Base-by-base conservation (phyloP, 1,139 yeast species). In the Debaryomyces singareniensis region DNA sequence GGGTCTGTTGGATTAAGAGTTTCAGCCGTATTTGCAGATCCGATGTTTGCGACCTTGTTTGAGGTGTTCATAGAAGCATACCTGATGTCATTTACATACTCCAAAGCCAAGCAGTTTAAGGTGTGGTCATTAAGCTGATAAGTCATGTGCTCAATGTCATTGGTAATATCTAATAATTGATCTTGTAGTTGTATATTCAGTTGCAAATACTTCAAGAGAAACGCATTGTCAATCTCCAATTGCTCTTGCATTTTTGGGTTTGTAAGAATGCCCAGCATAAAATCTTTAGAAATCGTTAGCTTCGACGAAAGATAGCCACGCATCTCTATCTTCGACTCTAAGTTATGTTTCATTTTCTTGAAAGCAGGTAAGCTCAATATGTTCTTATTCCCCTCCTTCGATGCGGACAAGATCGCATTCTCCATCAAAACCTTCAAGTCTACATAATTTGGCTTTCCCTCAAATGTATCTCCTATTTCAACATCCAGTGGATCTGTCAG, bases 81-180 rank as follows among this genome's bases (percentile, higher is more conserved):
- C 34, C 51, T 60, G 13, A 67, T 60, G 43, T 67, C 73, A 38
- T 67, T 72, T 16, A 67, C 60, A 38, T 67, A 67, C 2, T 72
- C 72, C 37, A 67, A 51, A 9, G 61, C 58, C 35, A 67, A 55
- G 31, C 72, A 67, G 2, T 71, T 63, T 40, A 64, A 43, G 35
- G 66, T 64, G 38, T 67, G 73, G 37, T 63, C 61, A 32, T 52
- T 55, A 30, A 66, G 45, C 32, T 47, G 48, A 16, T 42, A 31
- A 7, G 46, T 46, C 30, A 63, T 47, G 2, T 37, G 38, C 11
- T 58, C 64, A 30, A 66, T 46, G 29, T 65, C 69, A 7, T 44
- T 42, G 20, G 47, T 46, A n/a, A 49, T 47, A 5, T 44, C 38
- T 18, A 47, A 42, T 20, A 64, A 44, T 30, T 60, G 60, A 29